Conservation (phyloP, 2,329 filamentous ascomycete species). For the Conoideocrella luteorostrata region DNA sequence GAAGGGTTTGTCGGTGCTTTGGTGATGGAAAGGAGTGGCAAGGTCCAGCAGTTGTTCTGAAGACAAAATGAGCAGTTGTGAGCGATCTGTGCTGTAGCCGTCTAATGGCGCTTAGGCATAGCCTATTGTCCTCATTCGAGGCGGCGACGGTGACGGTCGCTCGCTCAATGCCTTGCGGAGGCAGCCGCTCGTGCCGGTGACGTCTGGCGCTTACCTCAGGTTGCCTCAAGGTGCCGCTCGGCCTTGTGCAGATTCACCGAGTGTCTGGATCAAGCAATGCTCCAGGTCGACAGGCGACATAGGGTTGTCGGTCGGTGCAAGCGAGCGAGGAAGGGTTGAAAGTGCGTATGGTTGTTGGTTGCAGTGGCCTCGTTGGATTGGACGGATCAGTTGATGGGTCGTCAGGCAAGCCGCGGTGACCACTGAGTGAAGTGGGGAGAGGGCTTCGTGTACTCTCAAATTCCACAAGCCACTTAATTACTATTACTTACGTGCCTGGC, state of each 20-base stretch:
- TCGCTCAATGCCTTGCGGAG: neutral
- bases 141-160: neutral
- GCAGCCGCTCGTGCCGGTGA: neutral
- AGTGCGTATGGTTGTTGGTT: too few species aligned
- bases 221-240: neutral
- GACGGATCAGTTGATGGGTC: too few species aligned
- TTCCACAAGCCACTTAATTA: too few species aligned
- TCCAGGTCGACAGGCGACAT: too few species aligned
- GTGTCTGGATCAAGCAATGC: neutral
- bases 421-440: too few species aligned
- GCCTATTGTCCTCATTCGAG: neutral
- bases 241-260: neutral
- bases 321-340: too few species aligned
- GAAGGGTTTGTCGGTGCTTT: neutral
- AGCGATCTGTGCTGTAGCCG: neutral
- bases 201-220: neutral
- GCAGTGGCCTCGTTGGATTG: too few species aligned
- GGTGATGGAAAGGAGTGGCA: neutral
- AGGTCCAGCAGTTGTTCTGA: neutral
- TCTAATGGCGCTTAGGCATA: neutral
- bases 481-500: too few species aligned
- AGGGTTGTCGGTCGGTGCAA: too few species aligned
- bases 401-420: too few species aligned
- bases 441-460: too few species aligned
- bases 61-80: neutral